Base-by-base conservation (phyloP, 306 rosid species). In the Cucumis hystrix region DNA sequence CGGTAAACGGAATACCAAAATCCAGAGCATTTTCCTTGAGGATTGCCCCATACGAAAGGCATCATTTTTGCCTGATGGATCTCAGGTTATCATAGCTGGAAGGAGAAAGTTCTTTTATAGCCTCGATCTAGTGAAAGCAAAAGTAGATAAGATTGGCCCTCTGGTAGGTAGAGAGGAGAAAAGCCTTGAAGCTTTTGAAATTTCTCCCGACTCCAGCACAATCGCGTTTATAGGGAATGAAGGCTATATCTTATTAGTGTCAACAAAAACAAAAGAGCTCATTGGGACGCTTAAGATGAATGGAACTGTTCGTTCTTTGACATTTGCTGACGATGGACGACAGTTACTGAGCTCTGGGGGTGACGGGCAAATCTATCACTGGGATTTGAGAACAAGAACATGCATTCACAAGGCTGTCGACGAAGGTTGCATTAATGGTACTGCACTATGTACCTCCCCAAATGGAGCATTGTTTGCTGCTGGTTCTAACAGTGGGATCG, bases 101-200 rank as follows among this genome's bases (percentile, higher is more conserved):
- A 91, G 97, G 84, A 87, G 98, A 60, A 94, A 87, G 78, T 90
- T 88, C 70, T 90, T 92, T 79, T 95, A 95, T 71, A 80, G 88
- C 80, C 87, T 92, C 58, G 98, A 95, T 81, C 79, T 95, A 60
- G 95, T 90, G 35, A 92, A 92, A 83, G 96, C 96, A 56, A 85
- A 72, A 75, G 87, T 90, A 74, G 96, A 90, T 54, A 89, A 83
- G 79, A 89, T 90, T 15, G 97, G 98, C 43, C 98, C 98, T 45
- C 88, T 95, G 45, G 91, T 95, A 75, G 97, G 96, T 74, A 87
- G 98, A 87, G 96, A 90, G 78, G 98, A 95, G 84, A 92, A 90
- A 82, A 95, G 98, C 88, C 80, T 95, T 86, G 98, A 92, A 82
- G 16, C 17, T 85, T 92, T 95, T 79, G 96, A 95, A 88, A 91